Evolutionary conservation across 192 early-diverging fungal genomes (phyloP), one percentile per base, ranked within the genome.

Genomic region (Rhizoclosmatium sp.): DNA sequence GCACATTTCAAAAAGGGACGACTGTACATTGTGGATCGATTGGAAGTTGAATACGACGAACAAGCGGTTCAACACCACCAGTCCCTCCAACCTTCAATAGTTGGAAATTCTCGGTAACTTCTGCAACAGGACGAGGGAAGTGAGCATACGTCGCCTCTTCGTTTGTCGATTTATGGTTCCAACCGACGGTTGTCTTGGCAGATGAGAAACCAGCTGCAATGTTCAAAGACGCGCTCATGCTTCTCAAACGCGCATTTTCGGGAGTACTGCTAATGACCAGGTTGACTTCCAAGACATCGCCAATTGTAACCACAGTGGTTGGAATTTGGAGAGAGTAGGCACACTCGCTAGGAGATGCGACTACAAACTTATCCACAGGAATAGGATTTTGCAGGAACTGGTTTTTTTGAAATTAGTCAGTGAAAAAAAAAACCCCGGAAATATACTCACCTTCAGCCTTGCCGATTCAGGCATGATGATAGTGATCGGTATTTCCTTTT

Each of bases 381-480:
- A 31, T 31, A 31, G 31, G 31, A 31, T 31, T 31, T 31, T 31
- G 31, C 31, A 31, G 31, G 31, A 31, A 31, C 31, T 31, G 31
- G 31, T 31, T 31, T 31, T 31, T 31, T 31, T 31, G 31, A 31
- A 31, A 31, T 31, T n/a, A n/a, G n/a, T n/a, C n/a, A 45, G 31
- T 44, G 65, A 54, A 48, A 69, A 10, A n/a, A n/a, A n/a, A n/a
- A n/a, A n/a, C n/a, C n/a, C n/a, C n/a, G 67, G 51, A 19, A n/a
- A 75, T 49, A 40, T 48, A 47, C 71, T 47, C 9, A 72, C 42
- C 31, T 62, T 75, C 9, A 61, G 44, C 21, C 47, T 75, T 39
- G 78, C 65, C 58, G 69, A 60, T 47, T 72, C 69, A 14, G 78
- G 78, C 78, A 79, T 79, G 41, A 12, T n/a, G 44, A 79, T 46